Percentiles rank a stretch among this genome's conserved stretches.
These are phyloP conservation scores for Tieghemostelium lacteum DNA, from an alignment of 78 protist species.

Conservation along the genomic window DNA sequence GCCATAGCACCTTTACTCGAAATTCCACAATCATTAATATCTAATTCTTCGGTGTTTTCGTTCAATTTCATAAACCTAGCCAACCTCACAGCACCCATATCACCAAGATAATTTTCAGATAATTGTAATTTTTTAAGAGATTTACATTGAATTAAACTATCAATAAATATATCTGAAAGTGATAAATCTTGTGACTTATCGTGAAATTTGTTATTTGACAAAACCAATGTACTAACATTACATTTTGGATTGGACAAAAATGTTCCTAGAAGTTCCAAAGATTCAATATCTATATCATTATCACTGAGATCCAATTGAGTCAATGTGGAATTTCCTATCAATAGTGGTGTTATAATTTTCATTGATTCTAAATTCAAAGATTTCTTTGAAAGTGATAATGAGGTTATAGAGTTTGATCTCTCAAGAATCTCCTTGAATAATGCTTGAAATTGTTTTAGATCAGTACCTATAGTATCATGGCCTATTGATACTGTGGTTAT, in stretches of 20 bases:
- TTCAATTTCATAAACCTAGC: constrained; percentile 3
- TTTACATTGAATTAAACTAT: neutral
- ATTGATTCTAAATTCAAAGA: constrained; percentile 5
- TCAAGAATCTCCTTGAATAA: constrained; percentile 5
- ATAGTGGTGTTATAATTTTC: neutral
- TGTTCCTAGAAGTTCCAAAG: neutral
- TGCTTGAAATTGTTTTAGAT: neutral
- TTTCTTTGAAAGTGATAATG: constrained; percentile 29
- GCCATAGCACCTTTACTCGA: neutral
- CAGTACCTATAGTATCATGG: constrained; percentile 25
- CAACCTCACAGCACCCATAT: neutral
- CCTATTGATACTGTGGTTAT: constrained; percentile 42
- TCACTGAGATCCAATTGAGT: constrained; percentile 21
- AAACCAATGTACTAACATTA: neutral
- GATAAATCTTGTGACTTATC: too few relatives aligned
- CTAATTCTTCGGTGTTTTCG: neutral
- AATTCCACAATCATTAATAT: constrained; percentile 32
- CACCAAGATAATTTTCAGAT: neutral
- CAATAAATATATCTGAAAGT: neutral
- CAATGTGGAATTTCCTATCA: neutral
- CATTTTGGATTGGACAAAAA: too few relatives aligned
- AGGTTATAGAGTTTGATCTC: neutral
- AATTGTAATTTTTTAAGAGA: neutral
- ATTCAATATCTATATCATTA: constrained; percentile 8
- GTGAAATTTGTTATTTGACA: neutral